Evolutionary conservation across 2,329 filamentous ascomycete genomes (phyloP), one percentile per base, ranked within the genome.

Genomic region (Graphiopsis chlorocephala): DNA sequence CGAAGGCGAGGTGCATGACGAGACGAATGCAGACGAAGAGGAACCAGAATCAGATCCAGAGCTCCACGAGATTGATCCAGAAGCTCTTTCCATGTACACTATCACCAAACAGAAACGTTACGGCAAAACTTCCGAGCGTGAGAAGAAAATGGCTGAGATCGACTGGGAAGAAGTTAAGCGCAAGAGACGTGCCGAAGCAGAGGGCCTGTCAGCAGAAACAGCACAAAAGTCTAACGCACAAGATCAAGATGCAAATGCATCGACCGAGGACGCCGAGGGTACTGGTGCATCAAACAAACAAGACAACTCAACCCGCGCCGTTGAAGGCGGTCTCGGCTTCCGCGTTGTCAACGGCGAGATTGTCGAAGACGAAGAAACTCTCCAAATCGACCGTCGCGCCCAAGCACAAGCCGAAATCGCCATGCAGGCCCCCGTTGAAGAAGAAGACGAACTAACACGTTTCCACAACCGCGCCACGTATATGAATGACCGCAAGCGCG

Each of bases 391-490:
- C 75, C 84, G 88, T 4, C 88, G 91, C 73, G 87, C 87, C 28
- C 82, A 83, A 26, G 87, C 87, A 31, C 82, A 83, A 26, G 82
- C 82, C 55, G 81, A 83, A 42, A 83, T 84, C 38, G 75, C 78
- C 11, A 75, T 83, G 71, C 85, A 90, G 71, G 85, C 86, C 57
- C 68, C 68, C 12, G 69, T 74, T 2, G 83, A 90, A 31, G 90
- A 92, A 71, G 90, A 94, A 74, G 89, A 92, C 78, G 90, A 93
- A 71, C 89, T 94, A 70, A 92, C 90, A 1, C 85, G 85, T 20
- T 83, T 88, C 61, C 86, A 90, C 68, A 95, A 88, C 20, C 86
- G 86, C 25, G 85, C 84, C 61, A 90, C 88, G 12, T 92, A 88
- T 77, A 81, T 88, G 72, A 88, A 90, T 78, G 87, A 73, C 79